Evolutionary conservation across 73 alveolate genomes (phyloP), one percentile per base, ranked within the genome.

Genomic region (Symbiodinium pilosum): DNA sequence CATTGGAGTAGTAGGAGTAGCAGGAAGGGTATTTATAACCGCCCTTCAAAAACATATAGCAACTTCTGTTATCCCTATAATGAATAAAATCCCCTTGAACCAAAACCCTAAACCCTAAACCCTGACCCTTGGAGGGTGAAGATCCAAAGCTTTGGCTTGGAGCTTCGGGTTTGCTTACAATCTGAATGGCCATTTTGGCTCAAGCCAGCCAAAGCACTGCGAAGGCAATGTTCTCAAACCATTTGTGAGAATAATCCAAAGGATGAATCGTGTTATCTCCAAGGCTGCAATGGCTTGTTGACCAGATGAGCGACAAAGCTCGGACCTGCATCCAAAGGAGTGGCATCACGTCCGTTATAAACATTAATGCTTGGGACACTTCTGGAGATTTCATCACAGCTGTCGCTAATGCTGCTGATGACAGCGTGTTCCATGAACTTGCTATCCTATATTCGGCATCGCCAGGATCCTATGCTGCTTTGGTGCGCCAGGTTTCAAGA

Each of bases 291-390:
- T 47, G 64, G 64, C 64, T 47, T 16, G 7, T 47, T 47, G 64
- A 47, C 64, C 16, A 7, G 24, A 11, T 47, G 54, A 77, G 26
- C n/a, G n/a, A n/a, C 43, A 47, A 7, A 47, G 91, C 91, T 18
- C 91, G 21, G 43, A 11, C 11, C 5, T 21, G 52, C 36, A 32
- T 83, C 69, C 41, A 7, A 42, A 18, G 16, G 1, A 4, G 16
- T 42, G 71, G 71, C 54, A 41, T 83, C 42, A 42, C 71, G 0
- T 83, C 91, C 26, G 91, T 83, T 8, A 44, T 83, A 20, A 69
- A 83, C 32, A 41, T 42, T 20, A 83, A 83, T 34, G 91, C 91
- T 14, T 83, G 91, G 91, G 91, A 83, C 43, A 4, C 64, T 32
- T 47, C 39, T 20, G 91, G 3, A 9, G 38, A 39, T 47, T 83